These are phyloP conservation scores for Jatropha multifida DNA, from an alignment of 441 rosid species.

Conservation along the genomic window DNA sequence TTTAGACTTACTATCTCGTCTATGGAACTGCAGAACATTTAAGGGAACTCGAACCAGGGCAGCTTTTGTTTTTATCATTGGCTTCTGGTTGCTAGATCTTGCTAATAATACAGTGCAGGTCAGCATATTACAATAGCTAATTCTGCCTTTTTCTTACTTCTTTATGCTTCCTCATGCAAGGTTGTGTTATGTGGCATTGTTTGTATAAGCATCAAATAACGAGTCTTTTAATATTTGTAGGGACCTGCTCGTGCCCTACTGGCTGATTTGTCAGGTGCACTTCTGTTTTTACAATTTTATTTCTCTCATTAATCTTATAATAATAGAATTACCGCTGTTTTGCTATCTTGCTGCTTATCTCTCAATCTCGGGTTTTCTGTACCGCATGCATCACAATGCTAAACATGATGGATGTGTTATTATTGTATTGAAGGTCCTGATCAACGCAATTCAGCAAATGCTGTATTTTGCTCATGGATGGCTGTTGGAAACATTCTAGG, in stretches of 20 bases:
- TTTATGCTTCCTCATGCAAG: not conserved
- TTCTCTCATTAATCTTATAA: slow-evolving; percentile 7
- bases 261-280: slow-evolving; percentile 81
- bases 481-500: slow-evolving; percentile 95
- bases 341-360: slow-evolving; percentile 13
- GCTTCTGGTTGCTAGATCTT: slow-evolving; percentile 98
- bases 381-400: slow-evolving; percentile 15
- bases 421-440: slow-evolving; percentile 65
- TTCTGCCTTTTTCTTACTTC: slow-evolving; percentile 3
- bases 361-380: slow-evolving; percentile 4
- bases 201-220: slow-evolving; percentile 15
- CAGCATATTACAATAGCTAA: slow-evolving; percentile 14
- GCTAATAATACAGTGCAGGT: slow-evolving; percentile 98
- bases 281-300: slow-evolving; percentile 13
- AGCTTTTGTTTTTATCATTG: slow-evolving; percentile 79
- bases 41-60: slow-evolving; percentile 89
- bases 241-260: slow-evolving; percentile 98
- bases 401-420: slow-evolving; percentile 21
- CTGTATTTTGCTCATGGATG: slow-evolving; percentile 96
- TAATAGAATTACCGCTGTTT: slow-evolving; percentile 13
- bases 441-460: slow-evolving; percentile 89
- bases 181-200: not conserved
- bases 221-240: slow-evolving; percentile 36
- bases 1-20: slow-evolving; percentile 16
- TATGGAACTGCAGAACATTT: slow-evolving; percentile 57